A percentile compares a stretch with the other conserved stretches of the same genome.
These are phyloP conservation scores for Oryza meyeriana DNA, from an alignment of 176 grass and related monocot species.

Conservation along the genomic window DNA sequence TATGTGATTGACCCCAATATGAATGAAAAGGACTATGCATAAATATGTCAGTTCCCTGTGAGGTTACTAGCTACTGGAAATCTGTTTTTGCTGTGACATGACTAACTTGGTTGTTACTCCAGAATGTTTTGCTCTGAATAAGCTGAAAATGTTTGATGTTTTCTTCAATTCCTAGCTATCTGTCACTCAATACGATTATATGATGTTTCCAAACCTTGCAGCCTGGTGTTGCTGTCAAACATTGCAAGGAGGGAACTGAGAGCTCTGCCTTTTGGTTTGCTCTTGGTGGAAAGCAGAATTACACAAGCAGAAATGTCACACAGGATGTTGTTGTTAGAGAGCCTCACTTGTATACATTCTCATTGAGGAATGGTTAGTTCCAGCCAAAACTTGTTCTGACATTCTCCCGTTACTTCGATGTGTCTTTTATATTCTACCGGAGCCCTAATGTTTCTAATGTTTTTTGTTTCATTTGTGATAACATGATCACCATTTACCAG, in stretches of 20 bases:
- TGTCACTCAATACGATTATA: conserved; percentile 8
- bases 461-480: conserved; percentile 19
- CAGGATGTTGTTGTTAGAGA: conserved; percentile 65
- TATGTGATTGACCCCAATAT: neutral
- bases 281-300: conserved; percentile 82
- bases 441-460: conserved; percentile 36
- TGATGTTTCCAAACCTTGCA: conserved; percentile 35
- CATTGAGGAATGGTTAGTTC: conserved; percentile 61
- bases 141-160: neutral
- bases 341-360: conserved; percentile 79
- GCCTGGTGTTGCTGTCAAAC: conserved; percentile 69
- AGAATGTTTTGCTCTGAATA: conserved; percentile 1
- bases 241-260: conserved; percentile 88
- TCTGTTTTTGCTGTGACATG: neutral
- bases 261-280: conserved; percentile 83
- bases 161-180: neutral
- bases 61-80: neutral
- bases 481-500: conserved; percentile 40
- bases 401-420: conserved; percentile 1
- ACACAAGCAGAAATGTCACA: conserved; percentile 53
- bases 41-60: neutral
- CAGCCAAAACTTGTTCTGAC: conserved; percentile 3
- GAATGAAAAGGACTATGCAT: conserved; percentile 2
- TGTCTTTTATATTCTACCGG: conserved; percentile 2
- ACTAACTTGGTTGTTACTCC: neutral